Base-by-base conservation (phyloP, 2,329 filamentous ascomycete genomes). In the Magnaporthiopsis poae region DNA sequence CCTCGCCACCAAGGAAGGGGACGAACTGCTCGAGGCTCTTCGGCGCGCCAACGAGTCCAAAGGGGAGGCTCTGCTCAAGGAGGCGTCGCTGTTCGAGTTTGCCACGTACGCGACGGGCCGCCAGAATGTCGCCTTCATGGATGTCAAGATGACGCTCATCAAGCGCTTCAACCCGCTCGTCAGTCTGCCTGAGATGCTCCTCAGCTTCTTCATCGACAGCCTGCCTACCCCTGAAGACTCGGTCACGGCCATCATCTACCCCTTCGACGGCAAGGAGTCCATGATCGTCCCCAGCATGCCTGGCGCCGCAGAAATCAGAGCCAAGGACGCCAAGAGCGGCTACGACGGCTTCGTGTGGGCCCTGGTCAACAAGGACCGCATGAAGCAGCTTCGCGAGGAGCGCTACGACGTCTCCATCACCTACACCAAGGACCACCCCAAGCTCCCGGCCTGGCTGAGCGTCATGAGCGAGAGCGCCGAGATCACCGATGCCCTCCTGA, bases 401-500 rank as follows among this genome's bases (percentile, higher is more conserved):
- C 90, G 95, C 72, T 99, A 97, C 79, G 95, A 99, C 76, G 82
- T 97, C 66, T 96, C 91, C 65, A 85, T 99, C 71, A 97, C 95
- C 60, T 88, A 88, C 70, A 97, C 94, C 75, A 96, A 96, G 84
- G 95, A 99, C 74, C 87, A 93, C 79, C 76, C 89, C 66, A 97
- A 96, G 82, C 86, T 99, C 46, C 94, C 95, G 46, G 79, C 84
- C 70, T 99, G 93, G 93, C 83, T 89, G 66, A 96, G 92, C 15
- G 87, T 97, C 74, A 98, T 99, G 95, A 96, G 88, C 74, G 95
- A 99, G 83, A 96, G 89, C 78, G 92, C 93, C 67, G 95, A 98
- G 79, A 89, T 99, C 72, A 97, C 93, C 15, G 91, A 97, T 62
- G 82, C 87, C 8, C 81, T 99, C 71, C 84, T 99, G 64, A 96